phyloP scores from a whole-genome alignment of 2,329 filamentous ascomycete genomes.

The Claviceps sp. region DNA sequence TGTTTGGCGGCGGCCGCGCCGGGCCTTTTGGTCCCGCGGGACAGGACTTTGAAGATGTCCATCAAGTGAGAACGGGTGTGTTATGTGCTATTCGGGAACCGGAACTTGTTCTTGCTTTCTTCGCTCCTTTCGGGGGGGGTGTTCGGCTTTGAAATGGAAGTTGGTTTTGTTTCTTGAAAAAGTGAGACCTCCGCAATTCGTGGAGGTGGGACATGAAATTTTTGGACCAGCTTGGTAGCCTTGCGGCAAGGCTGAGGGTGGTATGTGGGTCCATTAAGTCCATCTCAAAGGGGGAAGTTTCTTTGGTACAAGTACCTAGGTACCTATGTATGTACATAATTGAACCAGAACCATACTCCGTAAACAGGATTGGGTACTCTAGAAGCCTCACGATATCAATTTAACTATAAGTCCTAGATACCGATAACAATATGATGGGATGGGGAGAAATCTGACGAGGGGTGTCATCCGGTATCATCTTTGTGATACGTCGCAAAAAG shows the following conservation, averaged over 20 bases:
- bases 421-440: too few species aligned
- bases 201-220: slow-evolving; percentile 5
- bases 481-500: too few species aligned
- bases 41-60: slow-evolving; percentile 63
- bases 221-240: slow-evolving; percentile 7
- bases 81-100: neutral
- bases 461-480: too few species aligned
- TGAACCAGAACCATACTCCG: too few species aligned
- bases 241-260: slow-evolving; percentile 12
- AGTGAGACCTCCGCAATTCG: neutral
- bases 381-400: too few species aligned
- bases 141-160: too few species aligned
- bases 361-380: too few species aligned
- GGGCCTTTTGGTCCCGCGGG: slow-evolving; percentile 49
- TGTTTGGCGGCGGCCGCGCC: slow-evolving; percentile 16
- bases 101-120: neutral
- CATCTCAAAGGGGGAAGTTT: neutral
- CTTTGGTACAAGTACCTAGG: too few species aligned
- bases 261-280: slow-evolving; percentile 2
- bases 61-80: slow-evolving; percentile 23
- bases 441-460: too few species aligned
- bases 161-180: neutral
- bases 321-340: too few species aligned
- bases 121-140: neutral
- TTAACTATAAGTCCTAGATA: too few species aligned